Percentiles rank a stretch among this genome's conserved stretches.
Conservation (phyloP, 2,329 filamentous ascomycete species). For the Orbilia quercus region DNA sequence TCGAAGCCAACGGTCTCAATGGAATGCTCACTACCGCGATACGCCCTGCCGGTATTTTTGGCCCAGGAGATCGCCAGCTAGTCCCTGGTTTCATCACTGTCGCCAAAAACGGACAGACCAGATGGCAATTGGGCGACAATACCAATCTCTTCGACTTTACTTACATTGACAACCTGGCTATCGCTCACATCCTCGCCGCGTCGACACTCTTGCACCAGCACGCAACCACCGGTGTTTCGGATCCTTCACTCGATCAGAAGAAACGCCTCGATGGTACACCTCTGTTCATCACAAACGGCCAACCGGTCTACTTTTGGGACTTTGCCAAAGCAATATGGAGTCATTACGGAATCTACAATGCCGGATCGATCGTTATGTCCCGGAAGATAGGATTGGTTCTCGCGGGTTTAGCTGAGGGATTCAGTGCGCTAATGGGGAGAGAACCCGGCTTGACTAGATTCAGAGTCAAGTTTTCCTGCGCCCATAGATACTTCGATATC, state of each 20-base stretch:
- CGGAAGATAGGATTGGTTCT: slow-evolving; percentile 57
- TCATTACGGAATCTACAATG: slow-evolving; percentile 62
- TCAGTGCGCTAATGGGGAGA: slow-evolving; percentile 59
- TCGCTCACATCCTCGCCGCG: slow-evolving; percentile 85
- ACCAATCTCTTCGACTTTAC: slow-evolving; percentile 77
- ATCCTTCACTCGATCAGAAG: slow-evolving; percentile 72
- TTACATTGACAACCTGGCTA: slow-evolving; percentile 75
- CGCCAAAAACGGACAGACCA: slow-evolving; percentile 75
- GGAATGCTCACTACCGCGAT: slow-evolving; percentile 79
- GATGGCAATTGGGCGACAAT: slow-evolving; percentile 82
- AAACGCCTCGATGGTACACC: slow-evolving; percentile 82
- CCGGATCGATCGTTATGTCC: slow-evolving; percentile 54
- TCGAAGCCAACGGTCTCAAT: slow-evolving; percentile 76
- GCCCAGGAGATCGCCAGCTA: slow-evolving; percentile 77
- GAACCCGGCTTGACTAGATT: slow-evolving; percentile 60
- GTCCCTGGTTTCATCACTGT: slow-evolving; percentile 79
- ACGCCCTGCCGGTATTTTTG: slow-evolving; percentile 89
- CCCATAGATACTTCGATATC: slow-evolving; percentile 62
- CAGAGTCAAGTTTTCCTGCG: slow-evolving; percentile 60
- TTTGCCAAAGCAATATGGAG: slow-evolving; percentile 83
- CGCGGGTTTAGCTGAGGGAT: slow-evolving; percentile 59
- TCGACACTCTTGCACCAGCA: slow-evolving; percentile 75
- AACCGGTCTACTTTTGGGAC: slow-evolving; percentile 91
- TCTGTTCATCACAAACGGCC: slow-evolving; percentile 90
- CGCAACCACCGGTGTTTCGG: slow-evolving; percentile 61